A percentile compares a stretch with the other conserved stretches of the same genome.
phyloP scores from a whole-genome alignment of 179 eudicot genomes.

The Actinidia arguta region DNA sequence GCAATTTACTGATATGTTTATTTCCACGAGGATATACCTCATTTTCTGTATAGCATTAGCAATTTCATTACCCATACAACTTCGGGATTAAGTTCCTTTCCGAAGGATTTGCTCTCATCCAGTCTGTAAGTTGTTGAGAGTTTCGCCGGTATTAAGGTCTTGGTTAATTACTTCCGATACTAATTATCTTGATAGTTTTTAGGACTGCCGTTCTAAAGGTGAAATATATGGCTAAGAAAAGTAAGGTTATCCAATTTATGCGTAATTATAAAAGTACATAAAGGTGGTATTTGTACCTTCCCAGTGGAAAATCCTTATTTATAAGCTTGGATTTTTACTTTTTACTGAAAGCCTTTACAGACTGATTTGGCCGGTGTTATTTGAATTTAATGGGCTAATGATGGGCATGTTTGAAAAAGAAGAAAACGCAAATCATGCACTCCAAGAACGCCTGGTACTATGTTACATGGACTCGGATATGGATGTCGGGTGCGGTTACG shows the following conservation, averaged over 20 bases:
- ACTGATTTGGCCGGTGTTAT: background rate
- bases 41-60: background rate
- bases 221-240: background rate
- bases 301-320: background rate
- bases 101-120: background rate
- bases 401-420: background rate
- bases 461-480: background rate
- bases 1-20: background rate
- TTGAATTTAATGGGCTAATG: conserved; percentile 2
- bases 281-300: background rate
- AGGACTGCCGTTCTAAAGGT: background rate
- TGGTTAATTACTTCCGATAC: background rate
- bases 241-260: background rate
- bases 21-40: background rate
- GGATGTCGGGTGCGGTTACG: no score
- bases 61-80: background rate
- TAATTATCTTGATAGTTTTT: background rate
- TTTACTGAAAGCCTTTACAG: background rate
- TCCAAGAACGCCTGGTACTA: background rate
- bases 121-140: background rate
- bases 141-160: no score
- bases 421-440: background rate
- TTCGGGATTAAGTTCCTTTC: background rate
- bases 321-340: background rate
- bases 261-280: background rate